Percentiles rank a stretch among this genome's conserved stretches.
Evolutionary conservation across 2,329 filamentous ascomycete genomes (phyloP).

Genomic region (Fonsecaea monophora): DNA sequence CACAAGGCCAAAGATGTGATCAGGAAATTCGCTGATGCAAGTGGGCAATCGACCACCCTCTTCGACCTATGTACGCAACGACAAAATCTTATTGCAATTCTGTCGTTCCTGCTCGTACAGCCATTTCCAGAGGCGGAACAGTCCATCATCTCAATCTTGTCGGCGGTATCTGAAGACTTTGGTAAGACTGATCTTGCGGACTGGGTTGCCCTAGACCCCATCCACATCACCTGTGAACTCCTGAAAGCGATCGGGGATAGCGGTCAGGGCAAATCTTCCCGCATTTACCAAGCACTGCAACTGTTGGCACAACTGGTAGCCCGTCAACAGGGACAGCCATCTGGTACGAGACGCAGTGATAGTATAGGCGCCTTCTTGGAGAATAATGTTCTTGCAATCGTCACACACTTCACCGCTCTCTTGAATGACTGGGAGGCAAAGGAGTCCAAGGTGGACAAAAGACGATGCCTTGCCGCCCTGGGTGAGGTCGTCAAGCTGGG

Average conservation of each 20-base stretch:
- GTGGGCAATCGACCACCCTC: constrained; percentile 57
- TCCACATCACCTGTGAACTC: constrained; percentile 78
- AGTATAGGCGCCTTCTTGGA: constrained; percentile 78
- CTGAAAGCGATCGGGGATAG: constrained; percentile 79
- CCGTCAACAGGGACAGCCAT: constrained; percentile 53
- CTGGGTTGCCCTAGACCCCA: constrained; percentile 76
- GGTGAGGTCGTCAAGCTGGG: constrained; percentile 85
- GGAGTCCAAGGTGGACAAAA: constrained; percentile 71
- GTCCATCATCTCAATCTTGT: constrained; percentile 72
- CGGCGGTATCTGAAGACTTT: constrained; percentile 73
- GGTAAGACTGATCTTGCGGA: constrained; percentile 69
- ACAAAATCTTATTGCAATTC: constrained; percentile 64
- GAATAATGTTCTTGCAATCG: constrained; percentile 82
- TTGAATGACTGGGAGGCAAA: constrained; percentile 72
- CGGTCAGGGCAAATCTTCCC: constrained; percentile 57
- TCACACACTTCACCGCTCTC: constrained; percentile 77
- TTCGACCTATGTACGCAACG: constrained; percentile 67
- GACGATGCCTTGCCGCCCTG: constrained; percentile 79
- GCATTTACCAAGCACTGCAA: constrained; percentile 65
- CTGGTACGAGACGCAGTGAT: constrained; percentile 59
- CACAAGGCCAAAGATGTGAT: constrained; percentile 79
- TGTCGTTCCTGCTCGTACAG: constrained; percentile 65
- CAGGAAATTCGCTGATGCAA: constrained; percentile 76
- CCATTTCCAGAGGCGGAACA: constrained; percentile 69
- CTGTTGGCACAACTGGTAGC: constrained; percentile 60